Conservation (phyloP, 2,329 filamentous ascomycete genomes). For the Fusarium azukiicola region DNA sequence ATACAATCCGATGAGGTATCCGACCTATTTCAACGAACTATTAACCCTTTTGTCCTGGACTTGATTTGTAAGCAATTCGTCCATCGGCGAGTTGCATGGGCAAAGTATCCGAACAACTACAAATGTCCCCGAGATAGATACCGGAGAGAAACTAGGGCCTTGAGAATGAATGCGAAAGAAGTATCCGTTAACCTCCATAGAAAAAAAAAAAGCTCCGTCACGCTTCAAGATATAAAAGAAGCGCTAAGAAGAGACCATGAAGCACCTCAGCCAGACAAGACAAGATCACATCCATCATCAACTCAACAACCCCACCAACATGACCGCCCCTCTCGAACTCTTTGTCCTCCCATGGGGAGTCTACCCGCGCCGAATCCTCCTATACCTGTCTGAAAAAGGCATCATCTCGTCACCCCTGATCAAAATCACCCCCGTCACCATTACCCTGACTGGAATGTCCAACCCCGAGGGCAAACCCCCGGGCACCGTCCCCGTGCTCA, state of each 20-base stretch:
- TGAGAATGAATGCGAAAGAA: neutral
- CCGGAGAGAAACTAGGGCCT: neutral
- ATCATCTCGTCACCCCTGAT: constrained; percentile 29
- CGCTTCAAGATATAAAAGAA: neutral
- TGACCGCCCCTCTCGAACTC: constrained; percentile 37
- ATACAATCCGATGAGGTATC: too few relatives aligned
- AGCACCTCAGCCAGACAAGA: neutral
- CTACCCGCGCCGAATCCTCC: constrained; percentile 36
- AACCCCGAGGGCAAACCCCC: constrained; percentile 37
- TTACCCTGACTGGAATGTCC: neutral
- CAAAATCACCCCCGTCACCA: constrained; percentile 20
- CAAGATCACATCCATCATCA: neutral
- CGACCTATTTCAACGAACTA: too few relatives aligned
- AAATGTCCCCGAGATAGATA: neutral
- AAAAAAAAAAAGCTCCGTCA: neutral
- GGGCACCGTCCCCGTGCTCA: constrained; percentile 35
- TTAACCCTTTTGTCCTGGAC: neutral
- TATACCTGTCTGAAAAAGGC: constrained; percentile 40
- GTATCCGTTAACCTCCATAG: neutral
- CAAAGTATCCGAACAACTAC: neutral
- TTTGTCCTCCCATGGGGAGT: constrained; percentile 42
- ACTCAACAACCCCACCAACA: neutral
- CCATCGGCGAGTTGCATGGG: neutral
- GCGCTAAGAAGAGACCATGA: neutral
- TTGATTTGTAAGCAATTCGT: neutral